phyloP scores from a whole-genome alignment of 2,329 filamentous ascomycete species.

The Aspergillus brunneoviolaceus region DNA sequence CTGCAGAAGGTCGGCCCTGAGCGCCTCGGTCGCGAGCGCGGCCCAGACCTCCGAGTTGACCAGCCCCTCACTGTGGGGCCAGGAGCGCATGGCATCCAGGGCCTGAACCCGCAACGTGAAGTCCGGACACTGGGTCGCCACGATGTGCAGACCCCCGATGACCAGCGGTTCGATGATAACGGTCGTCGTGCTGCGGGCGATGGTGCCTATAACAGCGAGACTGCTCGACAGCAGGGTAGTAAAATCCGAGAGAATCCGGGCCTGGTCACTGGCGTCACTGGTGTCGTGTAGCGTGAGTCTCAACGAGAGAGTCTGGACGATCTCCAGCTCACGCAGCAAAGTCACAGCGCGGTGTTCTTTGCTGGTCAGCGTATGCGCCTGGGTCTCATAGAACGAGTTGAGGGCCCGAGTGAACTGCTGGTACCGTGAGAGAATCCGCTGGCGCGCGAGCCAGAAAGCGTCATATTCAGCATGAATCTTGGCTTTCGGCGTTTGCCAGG shows the following conservation, averaged over 20 bases:
- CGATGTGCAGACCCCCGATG: conserved; percentile 11
- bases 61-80: conserved; percentile 19
- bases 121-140: conserved; percentile 18
- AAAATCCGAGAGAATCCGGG: conserved; percentile 8
- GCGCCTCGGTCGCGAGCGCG: conserved; percentile 7
- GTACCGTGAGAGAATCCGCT: neutral
- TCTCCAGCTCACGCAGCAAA: conserved; percentile 10
- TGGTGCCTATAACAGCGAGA: conserved; percentile 6
- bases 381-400: neutral
- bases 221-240: neutral
- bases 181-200: conserved; percentile 8
- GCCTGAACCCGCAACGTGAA: conserved; percentile 13
- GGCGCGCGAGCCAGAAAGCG: conserved; percentile 3
- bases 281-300: conserved; percentile 15
- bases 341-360: conserved; percentile 8
- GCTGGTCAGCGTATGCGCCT: neutral
- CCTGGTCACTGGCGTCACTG: neutral
- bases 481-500: conserved; percentile 11
- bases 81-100: conserved; percentile 10
- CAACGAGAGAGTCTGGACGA: conserved; percentile 6
- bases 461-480: conserved; percentile 10
- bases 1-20: conserved; percentile 9
- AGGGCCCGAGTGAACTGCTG: neutral
- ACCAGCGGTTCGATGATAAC: conserved; percentile 15
- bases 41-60: conserved; percentile 16